Conservation (phyloP, 306 rosid species). For the Castanea mollissima region DNA sequence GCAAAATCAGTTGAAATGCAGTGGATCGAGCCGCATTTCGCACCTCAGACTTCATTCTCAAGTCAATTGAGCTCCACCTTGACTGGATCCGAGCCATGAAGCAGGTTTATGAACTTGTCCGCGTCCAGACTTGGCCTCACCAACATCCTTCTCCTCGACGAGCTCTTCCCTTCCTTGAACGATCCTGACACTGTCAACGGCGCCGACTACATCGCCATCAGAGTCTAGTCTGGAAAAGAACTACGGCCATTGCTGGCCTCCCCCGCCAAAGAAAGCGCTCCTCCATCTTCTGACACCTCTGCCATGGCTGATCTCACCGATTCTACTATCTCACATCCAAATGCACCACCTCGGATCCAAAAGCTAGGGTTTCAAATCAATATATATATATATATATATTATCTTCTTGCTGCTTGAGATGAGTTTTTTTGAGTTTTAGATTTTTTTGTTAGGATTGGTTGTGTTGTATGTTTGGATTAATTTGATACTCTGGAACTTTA, state of each 20-base stretch:
- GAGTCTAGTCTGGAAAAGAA: background rate
- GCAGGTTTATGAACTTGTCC: slow-evolving; percentile 79
- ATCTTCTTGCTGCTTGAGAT: no score
- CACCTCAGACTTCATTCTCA: slow-evolving; percentile 98
- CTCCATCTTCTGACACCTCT: slow-evolving; percentile 68
- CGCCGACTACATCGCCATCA: slow-evolving; percentile 36
- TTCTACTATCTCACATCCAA: slow-evolving; percentile 59
- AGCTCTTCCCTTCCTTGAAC: slow-evolving; percentile 83
- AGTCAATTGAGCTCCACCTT: slow-evolving; percentile 98
- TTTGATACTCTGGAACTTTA: no score
- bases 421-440: no score
- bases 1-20: slow-evolving; percentile 36
- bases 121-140: slow-evolving; percentile 88
- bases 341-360: slow-evolving; percentile 51
- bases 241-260: slow-evolving; percentile 14
- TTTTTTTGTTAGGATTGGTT: no score
- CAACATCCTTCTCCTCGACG: slow-evolving; percentile 70
- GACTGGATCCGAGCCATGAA: slow-evolving; percentile 99
- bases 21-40: slow-evolving; percentile 80
- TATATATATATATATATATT: background rate
- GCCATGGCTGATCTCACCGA: slow-evolving; percentile 80
- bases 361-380: slow-evolving; percentile 53
- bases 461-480: no score
- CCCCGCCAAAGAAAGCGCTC: slow-evolving; percentile 28
- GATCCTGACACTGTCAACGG: slow-evolving; percentile 74